Evolutionary conservation across 2,329 filamentous ascomycete species (phyloP), one percentile per base, ranked within the genome.

Genomic region (Alternaria burnsii): DNA sequence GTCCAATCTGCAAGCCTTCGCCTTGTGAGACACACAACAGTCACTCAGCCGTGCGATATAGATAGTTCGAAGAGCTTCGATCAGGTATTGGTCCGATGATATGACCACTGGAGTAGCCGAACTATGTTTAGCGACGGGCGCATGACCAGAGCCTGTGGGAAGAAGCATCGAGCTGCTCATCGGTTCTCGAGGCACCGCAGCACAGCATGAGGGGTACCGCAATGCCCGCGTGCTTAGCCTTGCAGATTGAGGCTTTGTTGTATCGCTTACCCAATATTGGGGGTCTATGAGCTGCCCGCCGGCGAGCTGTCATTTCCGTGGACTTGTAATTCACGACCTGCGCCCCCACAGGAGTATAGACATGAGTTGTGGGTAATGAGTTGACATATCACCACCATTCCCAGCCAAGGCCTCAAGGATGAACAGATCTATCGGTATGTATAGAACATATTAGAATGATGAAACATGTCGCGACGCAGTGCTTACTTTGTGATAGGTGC

Each of bases 201-300:
- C 28, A 48, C 34, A 40, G 43, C 43, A 56, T 36, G 46, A 43
- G 40, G 36, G 38, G 40, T 41, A 22, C 20, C 22, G 12, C 26
- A 44, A 30, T 41, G 18, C 20, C 16, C 28, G 8, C 30, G 32
- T 12, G 20, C 38, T 55, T 57, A 60, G 57, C 57, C 52, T 44
- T 57, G 59, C 43, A 36, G 32, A 12, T 14, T 16, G 32, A 11
- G 50, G 34, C 50, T 34, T 22, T 36, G 34, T 41, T 20, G 8
- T 42, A n/a, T 22, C 18, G 16, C 20, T 30, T 22, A 28, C 24
- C 16, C 2, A 50, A 20, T 22, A 10, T 59, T 55, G 43, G 52
- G 57, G 57, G 57, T 51, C 40, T 55, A 44, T 26, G 44, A 40
- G 36, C 22, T 34, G 44, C 50, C 59, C 50, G 40, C 41, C 16